Evolutionary conservation across 805 yeast genomes (phyloP).

Genomic region (Kodamaea hsintzibuensis): DNA sequence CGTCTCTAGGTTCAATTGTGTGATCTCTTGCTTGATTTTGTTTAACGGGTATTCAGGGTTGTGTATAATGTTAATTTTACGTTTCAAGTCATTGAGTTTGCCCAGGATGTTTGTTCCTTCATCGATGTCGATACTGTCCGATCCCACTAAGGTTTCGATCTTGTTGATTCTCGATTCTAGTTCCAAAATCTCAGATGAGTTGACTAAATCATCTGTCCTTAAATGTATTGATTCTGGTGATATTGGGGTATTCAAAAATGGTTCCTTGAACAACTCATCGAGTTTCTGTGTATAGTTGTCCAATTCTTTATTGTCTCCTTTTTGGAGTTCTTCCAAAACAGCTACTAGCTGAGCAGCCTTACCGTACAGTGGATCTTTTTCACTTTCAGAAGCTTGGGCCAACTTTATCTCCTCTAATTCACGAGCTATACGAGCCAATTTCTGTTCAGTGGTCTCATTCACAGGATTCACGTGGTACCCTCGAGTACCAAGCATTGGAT

Average conservation of each 20-base stretch:
- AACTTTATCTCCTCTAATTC: slow-evolving; percentile 41
- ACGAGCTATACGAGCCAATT: slow-evolving; percentile 34
- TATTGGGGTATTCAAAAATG: neutral
- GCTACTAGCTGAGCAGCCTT: neutral
- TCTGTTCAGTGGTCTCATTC: slow-evolving; percentile 40
- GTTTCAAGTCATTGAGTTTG: slow-evolving; percentile 30
- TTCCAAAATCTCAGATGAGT: slow-evolving; percentile 16
- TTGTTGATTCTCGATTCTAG: slow-evolving; percentile 26
- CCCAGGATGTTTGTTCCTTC: slow-evolving; percentile 21
- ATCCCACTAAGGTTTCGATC: slow-evolving; percentile 26
- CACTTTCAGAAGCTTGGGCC: slow-evolving; percentile 8
- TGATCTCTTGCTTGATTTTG: slow-evolving; percentile 25
- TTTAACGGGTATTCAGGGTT: slow-evolving; percentile 35
- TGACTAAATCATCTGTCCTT: neutral
- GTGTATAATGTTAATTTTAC: slow-evolving; percentile 35
- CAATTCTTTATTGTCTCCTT: neutral
- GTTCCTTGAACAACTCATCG: slow-evolving; percentile 5
- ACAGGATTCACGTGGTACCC: slow-evolving; percentile 26
- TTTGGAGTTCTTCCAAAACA: slow-evolving; percentile 4
- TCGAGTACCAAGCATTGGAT: slow-evolving; percentile 16
- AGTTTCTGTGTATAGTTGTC: neutral
- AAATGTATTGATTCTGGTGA: neutral
- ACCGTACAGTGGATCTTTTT: neutral
- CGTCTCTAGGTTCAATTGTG: slow-evolving; percentile 23
- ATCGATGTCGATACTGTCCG: slow-evolving; percentile 7